Evolutionary conservation across 192 early-diverging fungal species (phyloP).

Genomic region (Rhizophagus sp.): DNA sequence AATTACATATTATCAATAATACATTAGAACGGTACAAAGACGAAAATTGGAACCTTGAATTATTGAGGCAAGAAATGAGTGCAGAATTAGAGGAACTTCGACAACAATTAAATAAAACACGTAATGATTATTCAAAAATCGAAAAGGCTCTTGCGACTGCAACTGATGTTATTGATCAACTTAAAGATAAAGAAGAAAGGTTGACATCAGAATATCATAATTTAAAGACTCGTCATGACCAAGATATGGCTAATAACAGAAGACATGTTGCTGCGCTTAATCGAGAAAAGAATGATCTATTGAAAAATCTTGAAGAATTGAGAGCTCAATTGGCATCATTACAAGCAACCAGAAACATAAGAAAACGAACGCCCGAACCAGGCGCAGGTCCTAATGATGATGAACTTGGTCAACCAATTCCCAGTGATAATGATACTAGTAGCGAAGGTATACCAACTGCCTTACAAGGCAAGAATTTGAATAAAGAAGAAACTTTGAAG

Average conservation of each 20-base stretch:
- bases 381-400: neutral
- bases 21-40: conserved; percentile 53
- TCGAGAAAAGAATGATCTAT: conserved; percentile 59
- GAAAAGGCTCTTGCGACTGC: conserved; percentile 50
- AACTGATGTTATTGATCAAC: conserved; percentile 60
- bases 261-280: conserved; percentile 55
- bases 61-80: conserved; percentile 52
- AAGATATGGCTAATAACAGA: conserved; percentile 60
- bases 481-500: conserved; percentile 36
- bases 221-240: conserved; percentile 60
- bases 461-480: conserved; percentile 27
- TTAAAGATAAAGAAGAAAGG: conserved; percentile 60
- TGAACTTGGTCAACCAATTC: neutral
- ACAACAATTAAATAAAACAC: conserved; percentile 44
- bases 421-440: neutral
- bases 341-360: neutral
- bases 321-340: conserved; percentile 24
- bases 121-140: conserved; percentile 57
- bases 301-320: conserved; percentile 60
- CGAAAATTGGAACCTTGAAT: conserved; percentile 57
- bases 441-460: neutral
- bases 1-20: neutral
- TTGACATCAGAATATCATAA: conserved; percentile 43
- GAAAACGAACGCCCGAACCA: conserved; percentile 8
- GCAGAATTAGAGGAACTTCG: conserved; percentile 45